A percentile compares a stretch with the other conserved stretches of the same genome.
These are phyloP conservation scores for Cercospora nicotianae DNA, from an alignment of 2,329 filamentous ascomycete genomes.

Conservation along the genomic window DNA sequence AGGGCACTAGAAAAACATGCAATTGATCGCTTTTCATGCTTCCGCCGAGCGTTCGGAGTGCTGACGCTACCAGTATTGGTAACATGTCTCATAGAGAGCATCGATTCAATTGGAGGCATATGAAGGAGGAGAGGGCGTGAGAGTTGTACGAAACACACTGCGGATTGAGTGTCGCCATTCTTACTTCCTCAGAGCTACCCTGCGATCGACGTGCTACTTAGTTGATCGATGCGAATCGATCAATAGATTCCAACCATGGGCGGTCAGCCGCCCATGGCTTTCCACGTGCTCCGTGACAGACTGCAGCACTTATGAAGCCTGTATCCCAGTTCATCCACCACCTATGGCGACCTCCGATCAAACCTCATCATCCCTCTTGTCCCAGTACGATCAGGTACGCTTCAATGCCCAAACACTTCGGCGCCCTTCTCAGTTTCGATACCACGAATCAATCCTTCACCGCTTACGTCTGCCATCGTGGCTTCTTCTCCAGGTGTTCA, in stretches of 20 bases:
- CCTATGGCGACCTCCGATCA: constrained; percentile 23
- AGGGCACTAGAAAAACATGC: neutral
- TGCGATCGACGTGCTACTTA: neutral
- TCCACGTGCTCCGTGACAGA: neutral
- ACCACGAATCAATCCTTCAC: constrained; percentile 21
- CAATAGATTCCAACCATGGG: neutral
- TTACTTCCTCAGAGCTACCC: neutral
- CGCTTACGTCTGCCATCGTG: constrained; percentile 13
- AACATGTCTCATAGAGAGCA: neutral
- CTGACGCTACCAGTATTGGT: neutral
- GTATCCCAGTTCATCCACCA: constrained; percentile 17
- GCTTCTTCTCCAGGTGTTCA: constrained; percentile 21
- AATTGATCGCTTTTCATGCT: neutral
- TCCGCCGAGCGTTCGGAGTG: neutral
- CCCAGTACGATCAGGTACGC: constrained; percentile 14
- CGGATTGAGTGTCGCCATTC: neutral
- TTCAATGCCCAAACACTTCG: constrained; percentile 11
- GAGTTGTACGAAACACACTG: neutral
- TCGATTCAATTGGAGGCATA: neutral
- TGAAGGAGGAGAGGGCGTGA: neutral
- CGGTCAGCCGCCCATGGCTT: neutral
- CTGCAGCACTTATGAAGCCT: neutral
- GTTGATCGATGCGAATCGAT: neutral
- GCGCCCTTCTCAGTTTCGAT: constrained; percentile 24
- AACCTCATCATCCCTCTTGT: constrained; percentile 8